Evolutionary conservation across 2,329 filamentous ascomycete species (phyloP).

Genomic region (Botrytis squamosa): DNA sequence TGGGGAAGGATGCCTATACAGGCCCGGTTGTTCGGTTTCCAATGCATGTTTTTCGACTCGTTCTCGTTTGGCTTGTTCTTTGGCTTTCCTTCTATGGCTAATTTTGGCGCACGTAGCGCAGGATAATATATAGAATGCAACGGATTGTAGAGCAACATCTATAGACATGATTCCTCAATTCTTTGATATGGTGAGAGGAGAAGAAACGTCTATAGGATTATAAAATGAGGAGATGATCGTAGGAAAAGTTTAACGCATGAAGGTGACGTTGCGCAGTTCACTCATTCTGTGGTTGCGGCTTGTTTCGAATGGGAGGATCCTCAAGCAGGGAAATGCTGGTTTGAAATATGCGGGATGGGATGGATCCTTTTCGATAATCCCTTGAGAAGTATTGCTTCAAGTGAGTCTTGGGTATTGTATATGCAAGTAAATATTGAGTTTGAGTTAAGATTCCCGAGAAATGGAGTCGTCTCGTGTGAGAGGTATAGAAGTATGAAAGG

Average conservation of each 20-base stretch:
- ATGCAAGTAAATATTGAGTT: not conserved
- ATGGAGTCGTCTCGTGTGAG: not conserved
- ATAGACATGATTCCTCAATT: constrained; percentile 47
- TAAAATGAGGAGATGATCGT: not conserved
- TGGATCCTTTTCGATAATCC: not conserved
- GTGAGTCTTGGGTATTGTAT: not conserved
- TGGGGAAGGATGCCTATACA: constrained; percentile 76
- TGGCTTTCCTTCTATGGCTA: constrained; percentile 66
- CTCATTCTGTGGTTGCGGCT: constrained; percentile 9
- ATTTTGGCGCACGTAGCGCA: constrained; percentile 77
- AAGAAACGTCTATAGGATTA: not conserved
- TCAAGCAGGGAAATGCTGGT: not conserved
- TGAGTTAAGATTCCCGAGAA: not conserved
- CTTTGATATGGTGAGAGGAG: not conserved
- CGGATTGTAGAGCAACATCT: constrained; percentile 66
- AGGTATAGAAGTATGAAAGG: not conserved
- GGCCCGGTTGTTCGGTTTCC: constrained; percentile 67
- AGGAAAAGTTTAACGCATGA: constrained; percentile 16
- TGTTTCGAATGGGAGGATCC: constrained; percentile 16
- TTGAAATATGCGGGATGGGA: not conserved
- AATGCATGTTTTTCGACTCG: constrained; percentile 63
- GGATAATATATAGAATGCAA: constrained; percentile 73
- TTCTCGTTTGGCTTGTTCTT: constrained; percentile 67
- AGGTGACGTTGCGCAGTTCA: constrained; percentile 13
- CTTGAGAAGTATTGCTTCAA: not conserved